Percentiles rank a stretch among this genome's conserved stretches.
phyloP scores from a whole-genome alignment of 495 filamentous ascomycete genomes.

The Tuber borchii region DNA sequence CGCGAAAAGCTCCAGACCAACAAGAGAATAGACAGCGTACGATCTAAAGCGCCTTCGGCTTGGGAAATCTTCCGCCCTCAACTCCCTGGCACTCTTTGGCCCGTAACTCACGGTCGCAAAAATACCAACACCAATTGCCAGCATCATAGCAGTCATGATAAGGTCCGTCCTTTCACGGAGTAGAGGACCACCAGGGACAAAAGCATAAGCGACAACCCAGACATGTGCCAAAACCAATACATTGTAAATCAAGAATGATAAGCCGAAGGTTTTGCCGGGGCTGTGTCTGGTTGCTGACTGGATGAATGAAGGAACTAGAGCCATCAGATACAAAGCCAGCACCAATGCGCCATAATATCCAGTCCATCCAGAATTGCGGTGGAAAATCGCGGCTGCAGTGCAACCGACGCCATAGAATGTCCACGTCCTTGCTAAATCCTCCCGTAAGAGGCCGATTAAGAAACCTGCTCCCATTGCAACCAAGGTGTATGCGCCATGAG shows the following conservation, averaged over 20 bases:
- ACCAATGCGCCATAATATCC: constrained; percentile 82
- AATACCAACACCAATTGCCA: constrained; percentile 76
- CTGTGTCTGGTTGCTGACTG: constrained; percentile 64
- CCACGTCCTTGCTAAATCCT: constrained; percentile 68
- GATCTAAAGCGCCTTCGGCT: constrained; percentile 53
- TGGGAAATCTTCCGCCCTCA: constrained; percentile 46
- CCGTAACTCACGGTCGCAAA: constrained; percentile 60
- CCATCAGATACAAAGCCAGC: constrained; percentile 72
- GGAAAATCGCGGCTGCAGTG: constrained; percentile 67
- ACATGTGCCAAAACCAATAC: constrained; percentile 88
- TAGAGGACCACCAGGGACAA: constrained; percentile 92
- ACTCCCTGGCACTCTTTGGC: constrained; percentile 45
- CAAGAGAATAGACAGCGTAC: constrained; percentile 60
- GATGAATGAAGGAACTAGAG: constrained; percentile 70
- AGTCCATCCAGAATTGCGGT: constrained; percentile 62
- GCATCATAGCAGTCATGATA: constrained; percentile 80
- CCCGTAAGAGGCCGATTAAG: constrained; percentile 66
- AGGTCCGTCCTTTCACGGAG: constrained; percentile 94
- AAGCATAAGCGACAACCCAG: constrained; percentile 98
- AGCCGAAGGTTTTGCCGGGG: constrained; percentile 71
- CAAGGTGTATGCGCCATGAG: constrained; percentile 79
- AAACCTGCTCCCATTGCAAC: constrained; percentile 79
- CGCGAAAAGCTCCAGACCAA: constrained; percentile 58
- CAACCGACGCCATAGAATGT: constrained; percentile 70
- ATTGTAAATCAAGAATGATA: constrained; percentile 85